Conservation (phyloP, 2,329 filamentous ascomycete genomes). For the Colletotrichum viniferum region DNA sequence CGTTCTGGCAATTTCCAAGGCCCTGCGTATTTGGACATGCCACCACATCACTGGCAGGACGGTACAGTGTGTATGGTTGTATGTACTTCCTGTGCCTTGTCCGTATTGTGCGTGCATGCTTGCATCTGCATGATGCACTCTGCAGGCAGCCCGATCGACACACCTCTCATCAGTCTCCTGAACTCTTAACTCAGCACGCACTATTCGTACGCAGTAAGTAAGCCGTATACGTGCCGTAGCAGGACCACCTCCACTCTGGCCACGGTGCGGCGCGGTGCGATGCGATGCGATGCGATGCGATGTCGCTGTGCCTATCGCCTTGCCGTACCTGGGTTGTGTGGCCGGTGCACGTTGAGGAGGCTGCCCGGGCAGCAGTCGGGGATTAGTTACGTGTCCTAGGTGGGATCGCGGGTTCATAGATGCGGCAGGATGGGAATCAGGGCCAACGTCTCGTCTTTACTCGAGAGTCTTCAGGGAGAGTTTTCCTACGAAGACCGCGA, state of each 20-base stretch:
- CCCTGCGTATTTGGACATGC: neutral
- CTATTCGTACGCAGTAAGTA: neutral
- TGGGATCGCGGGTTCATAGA: neutral
- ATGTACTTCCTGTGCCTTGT: neutral
- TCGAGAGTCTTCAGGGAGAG: neutral
- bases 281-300: neutral
- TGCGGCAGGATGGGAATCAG: neutral
- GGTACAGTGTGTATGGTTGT: neutral
- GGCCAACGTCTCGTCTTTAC: neutral
- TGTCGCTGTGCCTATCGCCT: neutral
- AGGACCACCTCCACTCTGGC: neutral
- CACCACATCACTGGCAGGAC: neutral
- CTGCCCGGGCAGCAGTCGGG: neutral
- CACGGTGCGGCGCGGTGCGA: neutral
- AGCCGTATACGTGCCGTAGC: neutral
- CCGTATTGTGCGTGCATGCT: neutral
- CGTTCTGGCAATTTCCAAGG: neutral
- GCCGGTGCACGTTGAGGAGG: neutral
- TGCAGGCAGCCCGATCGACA: neutral
- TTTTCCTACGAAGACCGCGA: neutral
- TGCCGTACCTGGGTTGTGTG: neutral
- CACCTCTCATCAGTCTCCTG: neutral
- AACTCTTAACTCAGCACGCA: neutral
- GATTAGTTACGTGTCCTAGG: neutral
- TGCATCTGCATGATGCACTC: neutral